Percentiles rank a stretch among this genome's conserved stretches.
Evolutionary conservation across 805 yeast species (phyloP).

Genomic region (Teunomyces panamensis): DNA sequence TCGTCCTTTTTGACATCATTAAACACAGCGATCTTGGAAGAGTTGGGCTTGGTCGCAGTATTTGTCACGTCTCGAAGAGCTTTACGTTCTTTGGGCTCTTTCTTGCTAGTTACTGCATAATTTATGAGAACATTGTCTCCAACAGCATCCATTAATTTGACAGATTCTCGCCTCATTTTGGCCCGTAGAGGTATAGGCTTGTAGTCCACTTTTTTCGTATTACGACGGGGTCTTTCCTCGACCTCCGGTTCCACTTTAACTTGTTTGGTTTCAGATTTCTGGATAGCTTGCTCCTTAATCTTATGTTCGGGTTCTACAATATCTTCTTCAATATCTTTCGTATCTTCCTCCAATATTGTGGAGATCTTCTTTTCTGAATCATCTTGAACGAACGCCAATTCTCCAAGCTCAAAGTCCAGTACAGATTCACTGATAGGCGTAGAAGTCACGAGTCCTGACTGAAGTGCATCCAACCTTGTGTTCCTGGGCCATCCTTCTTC

Average conservation of each 20-base stretch:
- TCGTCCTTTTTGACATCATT: conserved; percentile 25
- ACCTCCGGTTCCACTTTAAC: not conserved
- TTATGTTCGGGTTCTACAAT: not conserved
- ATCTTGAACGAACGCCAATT: not conserved
- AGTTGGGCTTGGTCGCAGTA: conserved; percentile 3
- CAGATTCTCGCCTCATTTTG: conserved; percentile 68
- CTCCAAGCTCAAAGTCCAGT: conserved; percentile 1
- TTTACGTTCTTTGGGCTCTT: not conserved
- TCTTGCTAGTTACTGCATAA: conserved; percentile 7
- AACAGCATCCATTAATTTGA: conserved; percentile 60
- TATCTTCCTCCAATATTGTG: not conserved
- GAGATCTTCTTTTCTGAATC: conserved; percentile 2
- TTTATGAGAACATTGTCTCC: conserved; percentile 25
- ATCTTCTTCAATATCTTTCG: not conserved
- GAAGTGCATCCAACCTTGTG: conserved; percentile 14
- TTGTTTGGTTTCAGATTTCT: not conserved
- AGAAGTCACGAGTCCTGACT: conserved; percentile 15
- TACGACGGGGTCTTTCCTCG: conserved; percentile 41
- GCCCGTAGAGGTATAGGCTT: conserved; percentile 63
- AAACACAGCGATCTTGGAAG: not conserved
- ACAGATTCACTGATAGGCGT: conserved; percentile 14
- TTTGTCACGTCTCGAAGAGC: conserved; percentile 5
- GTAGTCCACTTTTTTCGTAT: conserved; percentile 60
- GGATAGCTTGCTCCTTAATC: not conserved
- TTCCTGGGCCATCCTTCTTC: conserved; percentile 36